These are phyloP conservation scores for Candida loeiensis DNA, from an alignment of 805 yeast species.

Conservation along the genomic window DNA sequence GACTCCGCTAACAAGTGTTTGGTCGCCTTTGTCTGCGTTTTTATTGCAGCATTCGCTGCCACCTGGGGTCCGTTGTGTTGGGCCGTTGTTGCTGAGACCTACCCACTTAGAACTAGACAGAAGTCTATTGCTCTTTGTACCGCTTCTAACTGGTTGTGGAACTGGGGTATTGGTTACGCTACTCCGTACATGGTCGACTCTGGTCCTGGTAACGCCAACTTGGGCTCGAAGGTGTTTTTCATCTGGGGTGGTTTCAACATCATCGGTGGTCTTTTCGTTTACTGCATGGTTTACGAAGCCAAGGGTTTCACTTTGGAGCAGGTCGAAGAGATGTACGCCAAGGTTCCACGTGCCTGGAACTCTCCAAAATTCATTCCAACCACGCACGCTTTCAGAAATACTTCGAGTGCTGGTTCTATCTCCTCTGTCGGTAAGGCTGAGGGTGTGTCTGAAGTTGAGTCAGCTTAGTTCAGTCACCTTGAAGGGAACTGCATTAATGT, in stretches of 20 bases:
- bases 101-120: constrained; percentile 37
- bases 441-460: constrained; percentile 27
- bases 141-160: constrained; percentile 42
- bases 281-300: constrained; percentile 35
- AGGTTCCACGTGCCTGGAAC: constrained; percentile 32
- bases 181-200: constrained; percentile 41
- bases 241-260: constrained; percentile 42
- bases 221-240: constrained; percentile 40
- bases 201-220: constrained; percentile 37
- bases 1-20: constrained; percentile 31
- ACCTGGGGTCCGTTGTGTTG: constrained; percentile 42
- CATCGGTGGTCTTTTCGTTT: constrained; percentile 32
- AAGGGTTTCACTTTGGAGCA: constrained; percentile 42
- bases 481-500: too few species aligned
- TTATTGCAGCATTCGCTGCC: constrained; percentile 40
- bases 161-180: constrained; percentile 40
- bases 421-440: constrained; percentile 21
- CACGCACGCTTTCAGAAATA: constrained; percentile 33
- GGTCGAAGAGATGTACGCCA: constrained; percentile 38
- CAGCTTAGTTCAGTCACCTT: constrained; percentile 21
- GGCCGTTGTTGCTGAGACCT: constrained; percentile 38
- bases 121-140: constrained; percentile 39
- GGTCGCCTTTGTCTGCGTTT: constrained; percentile 37
- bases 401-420: constrained; percentile 13
- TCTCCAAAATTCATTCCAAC: constrained; percentile 31